Percentiles rank a stretch among this genome's conserved stretches.
These are phyloP conservation scores for Brassica cretica DNA, from an alignment of 345 rosid species.

Conservation along the genomic window DNA sequence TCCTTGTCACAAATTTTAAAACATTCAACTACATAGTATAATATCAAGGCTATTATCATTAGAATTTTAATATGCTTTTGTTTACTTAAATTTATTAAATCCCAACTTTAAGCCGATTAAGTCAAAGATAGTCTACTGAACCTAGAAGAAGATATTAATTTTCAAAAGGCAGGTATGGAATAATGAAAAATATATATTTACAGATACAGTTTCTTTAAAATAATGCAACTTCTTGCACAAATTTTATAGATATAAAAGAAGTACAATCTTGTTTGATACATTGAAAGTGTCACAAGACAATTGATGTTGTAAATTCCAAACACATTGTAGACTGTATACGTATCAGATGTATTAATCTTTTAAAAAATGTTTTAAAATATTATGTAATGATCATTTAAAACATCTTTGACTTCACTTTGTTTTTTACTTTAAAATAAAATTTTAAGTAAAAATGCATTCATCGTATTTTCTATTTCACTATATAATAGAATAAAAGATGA, in stretches of 20 bases:
- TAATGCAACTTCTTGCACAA: not conserved
- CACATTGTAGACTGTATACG: too few species aligned
- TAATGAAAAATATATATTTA: not conserved
- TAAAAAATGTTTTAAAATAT: too few species aligned
- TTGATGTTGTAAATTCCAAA: not conserved
- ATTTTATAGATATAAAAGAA: not conserved
- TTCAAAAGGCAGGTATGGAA: conserved; percentile 16
- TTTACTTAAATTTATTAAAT: not conserved
- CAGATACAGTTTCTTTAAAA: not conserved
- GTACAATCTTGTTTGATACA: not conserved
- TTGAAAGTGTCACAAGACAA: not conserved
- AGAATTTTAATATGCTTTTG: not conserved
- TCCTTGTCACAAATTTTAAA: conserved; percentile 13
- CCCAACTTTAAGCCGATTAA: conserved; percentile 14
- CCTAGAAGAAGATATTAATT: conserved; percentile 24
- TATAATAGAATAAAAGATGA: too few species aligned
- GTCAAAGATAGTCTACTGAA: conserved; percentile 38
- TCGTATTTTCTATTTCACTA: too few species aligned
- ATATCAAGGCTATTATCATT: not conserved
- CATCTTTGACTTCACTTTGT: too few species aligned
- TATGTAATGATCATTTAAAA: too few species aligned
- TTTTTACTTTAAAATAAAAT: too few species aligned
- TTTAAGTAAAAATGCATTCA: too few species aligned
- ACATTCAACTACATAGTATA: conserved; percentile 8
- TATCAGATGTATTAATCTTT: too few species aligned